A percentile compares a stretch with the other conserved stretches of the same genome.
phyloP scores from a whole-genome alignment of 1,284 basidiomycete genomes.

The Vanrija sp. region DNA sequence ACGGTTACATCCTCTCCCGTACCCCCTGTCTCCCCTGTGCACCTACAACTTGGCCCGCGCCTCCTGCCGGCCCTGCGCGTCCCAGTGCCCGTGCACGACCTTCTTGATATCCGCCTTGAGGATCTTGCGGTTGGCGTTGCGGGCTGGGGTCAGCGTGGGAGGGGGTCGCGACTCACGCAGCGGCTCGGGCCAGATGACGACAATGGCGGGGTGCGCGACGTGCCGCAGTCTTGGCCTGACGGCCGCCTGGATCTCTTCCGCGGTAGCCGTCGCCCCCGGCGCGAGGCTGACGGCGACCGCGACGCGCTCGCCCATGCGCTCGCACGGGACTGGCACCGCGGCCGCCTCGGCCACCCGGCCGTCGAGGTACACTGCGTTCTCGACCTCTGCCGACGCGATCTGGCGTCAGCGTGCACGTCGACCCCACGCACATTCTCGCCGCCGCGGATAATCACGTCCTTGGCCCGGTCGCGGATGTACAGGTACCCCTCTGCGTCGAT shows the following conservation, averaged over 20 bases:
- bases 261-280: slow-evolving; percentile 4
- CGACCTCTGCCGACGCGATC: slow-evolving; percentile 39
- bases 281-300: slow-evolving; percentile 33
- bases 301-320: slow-evolving; percentile 37
- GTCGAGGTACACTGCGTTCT: slow-evolving; percentile 39
- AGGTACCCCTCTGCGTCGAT: slow-evolving; percentile 37
- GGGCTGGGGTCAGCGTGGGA: neutral
- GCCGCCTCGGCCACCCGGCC: slow-evolving; percentile 33
- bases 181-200: slow-evolving; percentile 2
- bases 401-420: neutral
- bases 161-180: slow-evolving; percentile 2
- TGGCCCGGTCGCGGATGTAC: slow-evolving; percentile 39
- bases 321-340: slow-evolving; percentile 35
- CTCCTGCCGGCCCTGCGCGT: neutral
- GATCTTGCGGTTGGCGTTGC: slow-evolving; percentile 20
- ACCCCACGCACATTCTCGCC: slow-evolving; percentile 31
- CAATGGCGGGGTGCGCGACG: slow-evolving; percentile 8
- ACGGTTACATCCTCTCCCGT: neutral
- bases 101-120: slow-evolving; percentile 17
- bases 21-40: too few species aligned
- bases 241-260: slow-evolving; percentile 1
- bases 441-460: slow-evolving; percentile 45
- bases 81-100: slow-evolving; percentile 11
- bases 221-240: slow-evolving; percentile 3
- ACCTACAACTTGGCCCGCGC: slow-evolving; percentile 3